Conservation (phyloP, 257 asterid genomes). For the Primulina eburnea region DNA sequence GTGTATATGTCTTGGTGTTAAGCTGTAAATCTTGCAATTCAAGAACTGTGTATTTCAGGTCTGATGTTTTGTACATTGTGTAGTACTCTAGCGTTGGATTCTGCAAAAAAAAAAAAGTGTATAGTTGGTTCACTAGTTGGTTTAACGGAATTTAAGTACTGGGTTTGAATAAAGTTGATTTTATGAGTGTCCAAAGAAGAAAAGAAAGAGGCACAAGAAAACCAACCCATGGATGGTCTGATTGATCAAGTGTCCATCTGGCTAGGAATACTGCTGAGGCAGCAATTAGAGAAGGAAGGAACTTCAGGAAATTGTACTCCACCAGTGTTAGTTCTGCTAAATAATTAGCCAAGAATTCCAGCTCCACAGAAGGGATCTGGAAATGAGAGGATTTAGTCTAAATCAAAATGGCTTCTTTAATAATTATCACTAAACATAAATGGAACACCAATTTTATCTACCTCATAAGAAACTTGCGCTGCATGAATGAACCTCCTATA, state of each 20-base stretch:
- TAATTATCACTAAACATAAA: conserved; percentile 12
- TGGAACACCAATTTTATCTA: conserved; percentile 28
- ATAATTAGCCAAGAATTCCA: conserved; percentile 91
- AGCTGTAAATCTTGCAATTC: conserved; percentile 70
- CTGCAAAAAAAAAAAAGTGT: conserved; percentile 40
- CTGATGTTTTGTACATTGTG: conserved; percentile 53
- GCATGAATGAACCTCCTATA: conserved; percentile 98
- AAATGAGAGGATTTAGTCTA: conserved; percentile 26
- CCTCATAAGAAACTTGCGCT: conserved; percentile 83
- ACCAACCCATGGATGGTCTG: conserved; percentile 92
- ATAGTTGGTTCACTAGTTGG: conserved; percentile 7
- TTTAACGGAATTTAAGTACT: neutral
- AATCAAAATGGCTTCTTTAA: conserved; percentile 24
- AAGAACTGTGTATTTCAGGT: conserved; percentile 57
- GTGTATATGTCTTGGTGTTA: conserved; percentile 46
- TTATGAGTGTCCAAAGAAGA: neutral
- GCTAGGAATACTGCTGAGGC: conserved; percentile 96
- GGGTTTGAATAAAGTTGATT: neutral
- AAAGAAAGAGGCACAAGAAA: conserved; percentile 24
- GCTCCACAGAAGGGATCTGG: conserved; percentile 86
- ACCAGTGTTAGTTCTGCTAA: conserved; percentile 80
- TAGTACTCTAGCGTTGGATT: conserved; percentile 85
- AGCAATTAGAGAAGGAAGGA: conserved; percentile 83
- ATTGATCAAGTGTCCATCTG: conserved; percentile 95
- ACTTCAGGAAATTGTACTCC: conserved; percentile 77